Conservation (phyloP, 768 basidiomycete species). For the Hemileccinum impolitum region DNA sequence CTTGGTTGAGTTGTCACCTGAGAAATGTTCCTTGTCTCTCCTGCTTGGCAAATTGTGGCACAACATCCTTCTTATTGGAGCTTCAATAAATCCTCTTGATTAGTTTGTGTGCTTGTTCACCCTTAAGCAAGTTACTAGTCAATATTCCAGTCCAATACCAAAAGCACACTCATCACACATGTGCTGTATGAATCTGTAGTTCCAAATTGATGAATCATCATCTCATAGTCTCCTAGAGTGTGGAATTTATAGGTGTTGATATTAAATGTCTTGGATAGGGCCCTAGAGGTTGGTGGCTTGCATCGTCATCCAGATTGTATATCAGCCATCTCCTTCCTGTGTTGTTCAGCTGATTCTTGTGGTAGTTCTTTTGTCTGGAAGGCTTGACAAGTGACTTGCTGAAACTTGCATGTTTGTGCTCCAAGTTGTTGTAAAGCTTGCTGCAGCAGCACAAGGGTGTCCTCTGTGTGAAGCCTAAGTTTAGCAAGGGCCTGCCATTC, state of each 20-base stretch:
- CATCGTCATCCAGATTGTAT: not conserved
- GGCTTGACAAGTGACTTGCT: not conserved
- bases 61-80: slow-evolving; percentile 16
- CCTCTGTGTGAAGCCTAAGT: not conserved
- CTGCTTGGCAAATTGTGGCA: slow-evolving; percentile 5
- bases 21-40: slow-evolving; percentile 3
- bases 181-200: slow-evolving; percentile 23
- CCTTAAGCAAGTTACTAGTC: slow-evolving; percentile 19
- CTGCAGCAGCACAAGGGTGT: not conserved
- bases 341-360: not conserved
- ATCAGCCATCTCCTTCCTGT: not conserved
- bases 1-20: not conserved
- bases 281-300: not conserved
- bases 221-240: slow-evolving; percentile 19
- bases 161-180: slow-evolving; percentile 6
- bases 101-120: slow-evolving; percentile 31
- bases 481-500: slow-evolving; percentile 17
- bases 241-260: slow-evolving; percentile 31
- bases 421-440: not conserved
- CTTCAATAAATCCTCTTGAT: slow-evolving; percentile 28
- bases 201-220: slow-evolving; percentile 18
- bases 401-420: not conserved
- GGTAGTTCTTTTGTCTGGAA: slow-evolving; percentile 1
- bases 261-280: slow-evolving; percentile 16
- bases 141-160: not conserved